Evolutionary conservation across 495 filamentous ascomycete species (phyloP).

Genomic region (Monascus purpureus): DNA sequence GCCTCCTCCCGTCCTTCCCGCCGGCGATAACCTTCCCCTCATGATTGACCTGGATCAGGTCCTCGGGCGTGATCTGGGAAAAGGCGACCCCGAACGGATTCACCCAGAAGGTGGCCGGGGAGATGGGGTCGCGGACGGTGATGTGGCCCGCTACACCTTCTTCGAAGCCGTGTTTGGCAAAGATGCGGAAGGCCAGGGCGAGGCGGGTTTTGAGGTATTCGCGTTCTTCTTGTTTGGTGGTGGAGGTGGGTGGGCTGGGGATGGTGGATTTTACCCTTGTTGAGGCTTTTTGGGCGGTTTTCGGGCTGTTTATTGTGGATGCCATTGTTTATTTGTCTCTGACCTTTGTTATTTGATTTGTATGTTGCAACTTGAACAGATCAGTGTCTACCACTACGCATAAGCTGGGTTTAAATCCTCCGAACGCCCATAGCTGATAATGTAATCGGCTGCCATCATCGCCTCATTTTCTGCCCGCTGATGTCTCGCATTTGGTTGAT

Average conservation of each 20-base stretch:
- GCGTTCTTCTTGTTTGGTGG: constrained; percentile 46
- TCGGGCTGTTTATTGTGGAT: constrained; percentile 8
- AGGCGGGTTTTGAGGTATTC: constrained; percentile 53
- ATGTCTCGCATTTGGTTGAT: too few species aligned
- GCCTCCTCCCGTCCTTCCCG: constrained; percentile 32
- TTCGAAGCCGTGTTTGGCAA: constrained; percentile 54
- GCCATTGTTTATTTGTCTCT: background rate
- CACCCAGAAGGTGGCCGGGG: constrained; percentile 61
- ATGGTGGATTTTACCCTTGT: too few species aligned
- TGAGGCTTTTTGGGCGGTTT: too few species aligned
- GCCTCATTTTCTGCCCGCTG: too few species aligned
- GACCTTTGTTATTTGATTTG: too few species aligned
- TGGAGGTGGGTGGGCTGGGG: constrained; percentile 48
- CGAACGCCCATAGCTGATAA: too few species aligned
- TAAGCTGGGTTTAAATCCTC: too few species aligned
- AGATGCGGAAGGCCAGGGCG: constrained; percentile 54
- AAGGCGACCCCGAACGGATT: constrained; percentile 68
- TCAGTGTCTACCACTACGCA: too few species aligned
- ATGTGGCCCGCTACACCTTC: constrained; percentile 51
- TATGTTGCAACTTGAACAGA: too few species aligned
- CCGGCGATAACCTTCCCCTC: constrained; percentile 54
- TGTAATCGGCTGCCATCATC: too few species aligned
- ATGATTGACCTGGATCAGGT: constrained; percentile 58
- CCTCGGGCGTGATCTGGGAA: constrained; percentile 51
- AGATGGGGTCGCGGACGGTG: constrained; percentile 52